Evolutionary conservation across 2,329 filamentous ascomycete genomes (phyloP), one percentile per base, ranked within the genome.

Genomic region (Alternaria gansuensis): DNA sequence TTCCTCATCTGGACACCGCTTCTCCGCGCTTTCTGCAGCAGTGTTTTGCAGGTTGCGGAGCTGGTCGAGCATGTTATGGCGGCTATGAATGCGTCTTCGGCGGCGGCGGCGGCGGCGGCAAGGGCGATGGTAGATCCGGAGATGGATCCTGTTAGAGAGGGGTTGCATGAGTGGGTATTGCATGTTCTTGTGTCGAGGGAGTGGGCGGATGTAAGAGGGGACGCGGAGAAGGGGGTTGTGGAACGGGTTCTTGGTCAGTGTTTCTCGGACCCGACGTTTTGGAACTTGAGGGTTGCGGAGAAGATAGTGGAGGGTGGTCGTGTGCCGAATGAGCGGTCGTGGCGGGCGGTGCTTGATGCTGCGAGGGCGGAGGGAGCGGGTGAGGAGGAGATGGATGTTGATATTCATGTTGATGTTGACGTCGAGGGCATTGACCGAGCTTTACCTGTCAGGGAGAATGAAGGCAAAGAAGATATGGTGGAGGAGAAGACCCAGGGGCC

Each of bases 141-240:
- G 28, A 44, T 62, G 26, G 70, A 79, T 59, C 68, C 77, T 0
- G 63, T 69, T 6, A 70, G 70, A 34, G 81, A 85, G 70, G 81
- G 77, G 2, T 52, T 82, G 31, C 82, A 77, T 60, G 70, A 79
- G 33, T 87, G 84, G 84, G 64, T 84, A 26, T 64, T 79, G 8
- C 82, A 85, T 65, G 74, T 86, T 9, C 64, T 84, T 26, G 71
- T 71, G 5, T 77, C 77, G 10, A 50, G 71, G 3, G 66, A 70
- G 2, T 83, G 80, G 80, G 37, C 51, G n/a, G 65, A 66, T 10
- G 63, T 63, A 29, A 61, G 71, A 33, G 46, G 65, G 4, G 9
- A 9, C 21, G 37, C 29, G 3, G 43, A 46, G 2, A 28, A 41
- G 9, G 21, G 24, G 31, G 10, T 67, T 8, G 31, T 59, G 4